Evolutionary conservation across 2,329 filamentous ascomycete species (phyloP), one percentile per base, ranked within the genome.

Genomic region (Cytospora schulzeri): DNA sequence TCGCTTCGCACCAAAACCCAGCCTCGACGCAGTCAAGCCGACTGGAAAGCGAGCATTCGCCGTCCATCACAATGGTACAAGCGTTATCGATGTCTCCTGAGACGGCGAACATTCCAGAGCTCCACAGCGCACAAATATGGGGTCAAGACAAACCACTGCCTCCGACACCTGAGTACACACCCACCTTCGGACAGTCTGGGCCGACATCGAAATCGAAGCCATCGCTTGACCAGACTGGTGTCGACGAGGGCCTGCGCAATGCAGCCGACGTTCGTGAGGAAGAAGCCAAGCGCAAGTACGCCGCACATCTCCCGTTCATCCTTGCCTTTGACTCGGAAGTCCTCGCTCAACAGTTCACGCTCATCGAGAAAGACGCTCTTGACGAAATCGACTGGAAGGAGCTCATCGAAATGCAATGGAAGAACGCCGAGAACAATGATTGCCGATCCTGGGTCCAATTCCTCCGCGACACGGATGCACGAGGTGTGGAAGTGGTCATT

Each of bases 351-450:
- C 91, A 95, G 70, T 91, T 95, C 69, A 94, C 91, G 0, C 82
- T 95, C 38, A 91, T 95, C 55, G 91, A 95, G 72, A 93, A 94
- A 74, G 91, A 94, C 73, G 91, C 91, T 1, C 80, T 95, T 26
- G 91, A 92, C 69, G 91, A 94, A 74, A 91, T 95, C 67, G 91
- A 94, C 76, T 95, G 91, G 91, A 92, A 91, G 73, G 91, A 95
- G 70, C 81, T 95, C 15, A 91, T 94, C 62, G 90, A 93, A 62
- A 89, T 95, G 83, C 86, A 86, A 58, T 94, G 91, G 91, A 92
- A 91, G 73, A 87, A 92, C 70, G 80, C 83, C 22, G 83, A 85
- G 19, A 85, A 84, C 56, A 87, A 83, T 57, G 81, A 88, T 66
- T 85, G 87, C 41, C 85, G 88, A 60, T 91, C 92, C 26, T 95